These are phyloP conservation scores for Phanerochaete carnosa DNA, from an alignment of 768 basidiomycete species.

Conservation along the genomic window DNA sequence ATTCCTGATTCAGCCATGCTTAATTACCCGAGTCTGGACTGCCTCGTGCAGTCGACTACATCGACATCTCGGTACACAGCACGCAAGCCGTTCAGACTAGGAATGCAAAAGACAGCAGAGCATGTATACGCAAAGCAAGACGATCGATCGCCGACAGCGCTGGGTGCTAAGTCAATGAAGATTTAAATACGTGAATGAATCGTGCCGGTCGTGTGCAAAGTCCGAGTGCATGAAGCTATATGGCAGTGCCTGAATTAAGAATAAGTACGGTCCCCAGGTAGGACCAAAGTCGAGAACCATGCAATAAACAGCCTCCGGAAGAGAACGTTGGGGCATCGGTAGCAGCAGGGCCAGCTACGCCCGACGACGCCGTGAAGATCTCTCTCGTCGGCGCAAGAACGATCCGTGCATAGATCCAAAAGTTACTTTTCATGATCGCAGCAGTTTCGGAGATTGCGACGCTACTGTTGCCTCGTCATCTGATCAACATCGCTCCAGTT, in stretches of 20 bases:
- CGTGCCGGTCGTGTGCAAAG: constrained; percentile 1
- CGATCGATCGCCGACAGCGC: neutral
- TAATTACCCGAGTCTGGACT: constrained; percentile 6
- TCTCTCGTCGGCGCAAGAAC: neutral
- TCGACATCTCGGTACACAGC: neutral
- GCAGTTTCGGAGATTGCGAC: neutral
- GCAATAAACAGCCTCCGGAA: neutral
- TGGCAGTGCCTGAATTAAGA: neutral
- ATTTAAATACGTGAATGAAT: constrained; percentile 1
- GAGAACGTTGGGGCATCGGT: neutral
- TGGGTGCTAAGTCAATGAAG: neutral
- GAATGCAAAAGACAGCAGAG: neutral
- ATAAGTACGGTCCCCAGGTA: constrained; percentile 1
- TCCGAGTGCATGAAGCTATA: constrained; percentile 3
- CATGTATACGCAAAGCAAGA: neutral
- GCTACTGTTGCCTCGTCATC: constrained; percentile 13
- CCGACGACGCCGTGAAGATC: neutral
- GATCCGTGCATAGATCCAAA: neutral
- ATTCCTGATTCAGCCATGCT: constrained; percentile 1
- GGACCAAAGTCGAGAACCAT: neutral
- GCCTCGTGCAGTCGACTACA: neutral
- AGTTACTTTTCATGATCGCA: neutral
- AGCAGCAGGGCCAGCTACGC: neutral
- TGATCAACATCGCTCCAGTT: constrained; percentile 33
- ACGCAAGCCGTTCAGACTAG: neutral